phyloP scores from a whole-genome alignment of 371 early-diverging fungal genomes.

The Rhizopus sp. region DNA sequence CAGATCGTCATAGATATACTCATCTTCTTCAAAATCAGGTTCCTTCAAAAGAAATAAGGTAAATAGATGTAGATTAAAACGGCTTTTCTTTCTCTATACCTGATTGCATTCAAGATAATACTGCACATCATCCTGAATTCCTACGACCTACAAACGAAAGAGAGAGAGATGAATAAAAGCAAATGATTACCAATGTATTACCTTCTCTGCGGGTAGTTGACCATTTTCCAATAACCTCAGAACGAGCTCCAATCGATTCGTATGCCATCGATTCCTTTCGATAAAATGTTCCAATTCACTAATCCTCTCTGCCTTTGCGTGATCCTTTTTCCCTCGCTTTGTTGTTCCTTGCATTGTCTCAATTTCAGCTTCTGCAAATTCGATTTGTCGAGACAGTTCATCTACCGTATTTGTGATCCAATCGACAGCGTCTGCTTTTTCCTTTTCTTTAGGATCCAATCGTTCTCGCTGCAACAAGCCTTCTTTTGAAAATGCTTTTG shows the following conservation, averaged over 20 bases:
- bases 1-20: constrained; percentile 90
- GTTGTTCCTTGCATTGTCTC: constrained; percentile 78
- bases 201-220: constrained; percentile 71
- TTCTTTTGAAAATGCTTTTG: constrained; percentile 97
- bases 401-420: constrained; percentile 89
- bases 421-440: constrained; percentile 79
- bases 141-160: constrained; percentile 20
- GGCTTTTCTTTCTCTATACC: constrained; percentile 17
- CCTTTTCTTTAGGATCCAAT: constrained; percentile 93
- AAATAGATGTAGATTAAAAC: not conserved
- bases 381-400: constrained; percentile 83
- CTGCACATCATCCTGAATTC: constrained; percentile 71
- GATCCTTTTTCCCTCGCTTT: constrained; percentile 80
- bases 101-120: constrained; percentile 91
- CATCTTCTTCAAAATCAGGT: constrained; percentile 91
- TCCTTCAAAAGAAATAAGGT: constrained; percentile 37
- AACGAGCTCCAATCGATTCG: constrained; percentile 85
- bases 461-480: constrained; percentile 82
- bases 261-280: constrained; percentile 92
- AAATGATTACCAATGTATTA: not conserved
- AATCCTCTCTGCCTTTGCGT: constrained; percentile 75
- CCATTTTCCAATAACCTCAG: constrained; percentile 92
- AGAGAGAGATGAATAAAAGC: not conserved
- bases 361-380: constrained; percentile 86
- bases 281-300: constrained; percentile 70